Conservation (phyloP, 805 yeast genomes). For the Kuraishia capsulata region DNA sequence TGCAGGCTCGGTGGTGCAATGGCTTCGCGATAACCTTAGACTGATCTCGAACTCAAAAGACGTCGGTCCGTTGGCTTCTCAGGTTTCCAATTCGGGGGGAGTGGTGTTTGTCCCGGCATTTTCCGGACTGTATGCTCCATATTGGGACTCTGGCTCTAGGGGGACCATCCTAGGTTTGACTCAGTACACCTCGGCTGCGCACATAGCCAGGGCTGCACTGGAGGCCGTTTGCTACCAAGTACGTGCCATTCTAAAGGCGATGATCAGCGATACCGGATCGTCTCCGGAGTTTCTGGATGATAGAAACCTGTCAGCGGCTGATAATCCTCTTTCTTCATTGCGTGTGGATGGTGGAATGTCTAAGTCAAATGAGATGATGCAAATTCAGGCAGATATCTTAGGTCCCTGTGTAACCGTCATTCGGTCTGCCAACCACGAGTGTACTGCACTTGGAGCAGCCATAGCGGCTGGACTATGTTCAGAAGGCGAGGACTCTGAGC, state of each 20-base stretch:
- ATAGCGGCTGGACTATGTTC: constrained; percentile 84
- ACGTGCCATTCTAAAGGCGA: constrained; percentile 80
- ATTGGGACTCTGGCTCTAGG: constrained; percentile 89
- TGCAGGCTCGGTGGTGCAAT: constrained; percentile 89
- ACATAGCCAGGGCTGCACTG: constrained; percentile 88
- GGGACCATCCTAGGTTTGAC: constrained; percentile 93
- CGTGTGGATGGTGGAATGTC: constrained; percentile 97
- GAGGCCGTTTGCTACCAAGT: constrained; percentile 96
- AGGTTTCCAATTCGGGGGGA: constrained; percentile 77
- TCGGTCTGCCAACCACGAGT: constrained; percentile 77
- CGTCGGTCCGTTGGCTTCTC: constrained; percentile 83
- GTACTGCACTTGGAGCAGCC: constrained; percentile 95
- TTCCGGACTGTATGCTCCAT: constrained; percentile 90
- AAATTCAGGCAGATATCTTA: constrained; percentile 84
- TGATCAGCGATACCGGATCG: constrained; percentile 77
- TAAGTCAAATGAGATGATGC: constrained; percentile 83
- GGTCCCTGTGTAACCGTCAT: constrained; percentile 81
- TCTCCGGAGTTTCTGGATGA: constrained; percentile 50
- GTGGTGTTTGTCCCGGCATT: constrained; percentile 94
- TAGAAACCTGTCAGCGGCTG: constrained; percentile 24
- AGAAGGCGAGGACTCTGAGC: constrained; percentile 27
- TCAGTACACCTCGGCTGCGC: constrained; percentile 84
- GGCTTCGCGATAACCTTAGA: constrained; percentile 87
- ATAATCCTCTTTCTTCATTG: constrained; percentile 37
- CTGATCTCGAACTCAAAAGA: constrained; percentile 76